Evolutionary conservation across 495 filamentous ascomycete species (phyloP).

Genomic region (Oidiodendron maius): DNA sequence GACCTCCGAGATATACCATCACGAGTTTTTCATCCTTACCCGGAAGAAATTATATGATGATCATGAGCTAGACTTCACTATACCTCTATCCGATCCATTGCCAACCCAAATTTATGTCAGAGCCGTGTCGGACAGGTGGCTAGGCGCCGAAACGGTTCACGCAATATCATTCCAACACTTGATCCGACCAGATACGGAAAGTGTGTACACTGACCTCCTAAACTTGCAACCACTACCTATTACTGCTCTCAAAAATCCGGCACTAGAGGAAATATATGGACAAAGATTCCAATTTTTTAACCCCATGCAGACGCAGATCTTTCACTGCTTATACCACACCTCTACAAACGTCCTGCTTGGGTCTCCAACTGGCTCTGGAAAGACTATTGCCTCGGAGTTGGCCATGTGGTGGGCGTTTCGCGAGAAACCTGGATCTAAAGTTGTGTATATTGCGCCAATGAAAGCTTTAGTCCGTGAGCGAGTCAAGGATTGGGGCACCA

Average conservation of each 20-base stretch:
- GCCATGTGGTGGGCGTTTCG: slow-evolving; percentile 99
- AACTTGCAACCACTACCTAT: slow-evolving; percentile 89
- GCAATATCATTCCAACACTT: slow-evolving; percentile 96
- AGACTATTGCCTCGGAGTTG: slow-evolving; percentile 90
- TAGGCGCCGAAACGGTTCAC: slow-evolving; percentile 93
- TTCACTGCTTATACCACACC: slow-evolving; percentile 92
- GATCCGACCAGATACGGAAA: slow-evolving; percentile 95
- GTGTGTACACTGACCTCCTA: slow-evolving; percentile 89
- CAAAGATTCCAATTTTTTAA: slow-evolving; percentile 94
- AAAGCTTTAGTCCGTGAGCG: slow-evolving; percentile 96
- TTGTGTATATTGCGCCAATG: slow-evolving; percentile 99
- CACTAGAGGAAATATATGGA: slow-evolving; percentile 81
- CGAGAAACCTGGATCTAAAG: slow-evolving; percentile 91
- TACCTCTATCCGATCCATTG: slow-evolving; percentile 86
- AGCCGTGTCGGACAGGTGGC: slow-evolving; percentile 90
- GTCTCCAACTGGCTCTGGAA: slow-evolving; percentile 95
- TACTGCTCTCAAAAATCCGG: slow-evolving; percentile 78
- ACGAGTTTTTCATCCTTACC: slow-evolving; percentile 91
- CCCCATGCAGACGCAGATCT: slow-evolving; percentile 98
- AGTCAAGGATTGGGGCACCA: slow-evolving; percentile 87
- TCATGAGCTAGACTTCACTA: slow-evolving; percentile 96
- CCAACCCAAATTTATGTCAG: slow-evolving; percentile 94
- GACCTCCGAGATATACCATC: slow-evolving; percentile 95
- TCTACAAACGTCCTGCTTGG: slow-evolving; percentile 86
- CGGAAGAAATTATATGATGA: slow-evolving; percentile 86